Conservation (phyloP, 176 grass and related monocot genomes). For the Tillandsia fasciculata region DNA sequence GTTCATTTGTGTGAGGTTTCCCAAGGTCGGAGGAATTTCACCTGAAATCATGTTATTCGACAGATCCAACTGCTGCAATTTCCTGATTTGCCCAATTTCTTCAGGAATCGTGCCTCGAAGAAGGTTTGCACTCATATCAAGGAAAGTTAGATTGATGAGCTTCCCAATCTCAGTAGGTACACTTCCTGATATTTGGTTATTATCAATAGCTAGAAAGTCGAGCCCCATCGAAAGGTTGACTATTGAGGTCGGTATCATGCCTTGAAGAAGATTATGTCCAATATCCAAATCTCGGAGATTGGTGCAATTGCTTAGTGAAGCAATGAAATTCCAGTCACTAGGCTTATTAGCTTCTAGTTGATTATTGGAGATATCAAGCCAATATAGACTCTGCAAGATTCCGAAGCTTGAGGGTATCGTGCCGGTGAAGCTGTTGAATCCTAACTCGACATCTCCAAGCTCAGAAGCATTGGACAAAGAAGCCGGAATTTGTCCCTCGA, state of each 20-base stretch:
- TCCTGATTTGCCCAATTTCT: conserved; percentile 15
- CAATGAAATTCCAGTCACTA: conserved; percentile 19
- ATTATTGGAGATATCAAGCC: neutral
- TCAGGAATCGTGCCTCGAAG: conserved; percentile 17
- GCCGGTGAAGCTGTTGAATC: conserved; percentile 5
- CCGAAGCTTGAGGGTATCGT: conserved; percentile 14
- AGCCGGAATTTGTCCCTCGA: conserved; percentile 7
- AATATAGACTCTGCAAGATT: conserved; percentile 2
- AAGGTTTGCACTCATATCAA: conserved; percentile 1
- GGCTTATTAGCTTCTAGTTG: conserved; percentile 12
- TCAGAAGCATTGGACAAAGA: conserved; percentile 18
- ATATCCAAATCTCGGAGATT: neutral
- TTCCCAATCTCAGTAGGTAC: conserved; percentile 14
- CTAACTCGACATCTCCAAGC: conserved; percentile 1
- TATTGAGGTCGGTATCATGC: conserved; percentile 15
- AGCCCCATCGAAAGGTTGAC: conserved; percentile 25
- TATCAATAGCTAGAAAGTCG: neutral
- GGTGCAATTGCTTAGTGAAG: conserved; percentile 20
- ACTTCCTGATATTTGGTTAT: conserved; percentile 21
- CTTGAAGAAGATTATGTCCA: conserved; percentile 14
- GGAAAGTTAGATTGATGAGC: neutral
- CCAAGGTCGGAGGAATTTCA: conserved; percentile 11
- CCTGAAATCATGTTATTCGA: conserved; percentile 21
- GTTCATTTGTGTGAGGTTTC: conserved; percentile 17
- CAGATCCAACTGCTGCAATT: conserved; percentile 9